Evolutionary conservation across 2,329 filamentous ascomycete species (phyloP), one percentile per base, ranked within the genome.

Genomic region (Nectriaceae sp.): DNA sequence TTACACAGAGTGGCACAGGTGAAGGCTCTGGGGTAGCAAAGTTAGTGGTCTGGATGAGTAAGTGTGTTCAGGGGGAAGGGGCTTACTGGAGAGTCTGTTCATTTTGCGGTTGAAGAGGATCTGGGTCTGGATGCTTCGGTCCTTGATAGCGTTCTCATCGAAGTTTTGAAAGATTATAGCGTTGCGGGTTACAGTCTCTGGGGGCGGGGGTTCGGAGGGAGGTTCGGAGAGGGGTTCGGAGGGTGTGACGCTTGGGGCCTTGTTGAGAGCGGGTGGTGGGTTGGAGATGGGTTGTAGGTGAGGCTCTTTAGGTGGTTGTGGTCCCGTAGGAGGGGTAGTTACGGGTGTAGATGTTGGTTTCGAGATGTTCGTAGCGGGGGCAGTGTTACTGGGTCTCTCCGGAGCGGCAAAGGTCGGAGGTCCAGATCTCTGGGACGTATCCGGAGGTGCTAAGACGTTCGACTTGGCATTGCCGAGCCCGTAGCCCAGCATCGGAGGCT

Each of bases 1-100:
- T 92, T 41, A 85, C 87, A 68, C 94, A 99, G 24, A 86, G 75
- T 15, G 79, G 72, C 1, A 69, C 64, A 13, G 77, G 72, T 3
- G 76, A 65, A 16, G 77, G 79, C 62, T 82, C 78, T 82, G 40
- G 20, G 11, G 21, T 10, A 3, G 29, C 16, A 36, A 8, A 13
- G 44, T 53, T 41, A 59, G 41, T 42, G 11, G 16, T 15, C 21
- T n/a, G 20, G 43, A 21, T 37, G 35, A 24, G 15, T 19, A 42
- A 46, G 6, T 8, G 10, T 21, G 4, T 6, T 10, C 8, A 36
- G 16, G 8, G 18, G 15, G 10, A 11, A 26, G 20, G n/a, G 15
- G 68, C 77, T 64, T 70, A 82, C 79, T 83, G 20, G 74, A 68
- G 35, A 83, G 75, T 54, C 74, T 80, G 57, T 61, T 75, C 79